Evolutionary conservation across 1,139 yeast genomes (phyloP).

Genomic region (Spencermartinsiella ligniputridi): DNA sequence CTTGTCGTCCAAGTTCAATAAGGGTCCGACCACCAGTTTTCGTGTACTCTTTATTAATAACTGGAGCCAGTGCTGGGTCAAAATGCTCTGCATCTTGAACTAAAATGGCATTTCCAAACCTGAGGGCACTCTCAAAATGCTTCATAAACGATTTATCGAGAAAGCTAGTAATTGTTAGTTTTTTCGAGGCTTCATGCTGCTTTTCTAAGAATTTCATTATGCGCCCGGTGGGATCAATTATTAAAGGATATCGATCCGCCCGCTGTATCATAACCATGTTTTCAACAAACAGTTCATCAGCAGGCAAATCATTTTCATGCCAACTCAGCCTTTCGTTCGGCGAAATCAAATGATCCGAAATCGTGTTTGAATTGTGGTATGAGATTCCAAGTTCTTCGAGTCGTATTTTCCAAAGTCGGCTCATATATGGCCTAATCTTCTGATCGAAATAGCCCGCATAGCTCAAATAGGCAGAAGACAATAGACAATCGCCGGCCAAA

Average conservation of each 20-base stretch:
- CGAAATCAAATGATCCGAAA: slow-evolving; percentile 40
- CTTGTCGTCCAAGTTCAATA: slow-evolving; percentile 56
- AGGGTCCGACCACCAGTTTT: slow-evolving; percentile 68
- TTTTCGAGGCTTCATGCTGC: slow-evolving; percentile 33
- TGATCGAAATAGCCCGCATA: slow-evolving; percentile 65
- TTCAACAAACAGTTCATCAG: slow-evolving; percentile 58
- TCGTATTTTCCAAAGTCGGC: slow-evolving; percentile 40
- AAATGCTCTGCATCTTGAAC: slow-evolving; percentile 75
- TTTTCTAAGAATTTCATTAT: slow-evolving; percentile 42
- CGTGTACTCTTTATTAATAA: slow-evolving; percentile 58
- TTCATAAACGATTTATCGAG: slow-evolving; percentile 63
- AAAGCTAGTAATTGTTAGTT: slow-evolving; percentile 61
- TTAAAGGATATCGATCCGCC: slow-evolving; percentile 45
- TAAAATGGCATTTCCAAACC: slow-evolving; percentile 75
- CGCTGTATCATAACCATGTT: slow-evolving; percentile 54
- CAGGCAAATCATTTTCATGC: slow-evolving; percentile 50
- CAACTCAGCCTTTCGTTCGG: slow-evolving; percentile 45
- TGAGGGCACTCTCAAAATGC: slow-evolving; percentile 70
- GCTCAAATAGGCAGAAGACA: slow-evolving; percentile 57
- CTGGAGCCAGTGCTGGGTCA: slow-evolving; percentile 66
- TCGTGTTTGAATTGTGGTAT: slow-evolving; percentile 37
- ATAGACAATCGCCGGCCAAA: slow-evolving; percentile 60
- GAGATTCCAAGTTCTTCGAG: slow-evolving; percentile 40
- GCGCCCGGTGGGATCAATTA: slow-evolving; percentile 69
- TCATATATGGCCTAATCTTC: slow-evolving; percentile 40